A percentile compares a stretch with the other conserved stretches of the same genome.
Conservation (phyloP, 2,329 filamentous ascomycete species). For the Calonectria pteridis region DNA sequence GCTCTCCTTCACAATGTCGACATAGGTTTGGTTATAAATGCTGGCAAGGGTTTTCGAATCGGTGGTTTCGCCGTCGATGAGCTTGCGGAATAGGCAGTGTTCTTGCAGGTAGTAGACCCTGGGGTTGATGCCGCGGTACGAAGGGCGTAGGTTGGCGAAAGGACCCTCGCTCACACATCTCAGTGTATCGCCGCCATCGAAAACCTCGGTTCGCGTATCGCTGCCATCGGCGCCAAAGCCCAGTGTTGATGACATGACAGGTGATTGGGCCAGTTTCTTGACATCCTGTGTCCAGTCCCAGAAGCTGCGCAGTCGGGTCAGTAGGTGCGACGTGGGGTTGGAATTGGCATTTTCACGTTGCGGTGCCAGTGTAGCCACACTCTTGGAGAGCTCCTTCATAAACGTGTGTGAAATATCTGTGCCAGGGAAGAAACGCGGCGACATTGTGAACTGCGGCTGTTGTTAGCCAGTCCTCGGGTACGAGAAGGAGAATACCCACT, state of each 20-base stretch:
- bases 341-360: neutral
- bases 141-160: neutral
- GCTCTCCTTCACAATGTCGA: neutral
- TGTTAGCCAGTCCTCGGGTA: neutral
- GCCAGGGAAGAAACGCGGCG: neutral
- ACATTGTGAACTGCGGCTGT: neutral
- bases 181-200: neutral
- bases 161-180: neutral
- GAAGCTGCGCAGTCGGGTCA: neutral
- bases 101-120: neutral
- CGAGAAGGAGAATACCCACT: neutral
- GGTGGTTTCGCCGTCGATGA: neutral
- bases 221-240: neutral
- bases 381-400: neutral
- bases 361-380: neutral
- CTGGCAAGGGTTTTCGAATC: neutral
- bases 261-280: neutral
- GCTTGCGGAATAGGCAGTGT: neutral
- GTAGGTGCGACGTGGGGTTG: too few relatives aligned
- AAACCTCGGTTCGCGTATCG: neutral
- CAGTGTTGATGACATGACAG: neutral
- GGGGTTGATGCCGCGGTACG: neutral
- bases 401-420: neutral
- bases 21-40: neutral
- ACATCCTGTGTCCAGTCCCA: slow-evolving; percentile 3